These are phyloP conservation scores for Picochlorum sp. DNA, from an alignment of 139 green algal genomes.

Conservation along the genomic window DNA sequence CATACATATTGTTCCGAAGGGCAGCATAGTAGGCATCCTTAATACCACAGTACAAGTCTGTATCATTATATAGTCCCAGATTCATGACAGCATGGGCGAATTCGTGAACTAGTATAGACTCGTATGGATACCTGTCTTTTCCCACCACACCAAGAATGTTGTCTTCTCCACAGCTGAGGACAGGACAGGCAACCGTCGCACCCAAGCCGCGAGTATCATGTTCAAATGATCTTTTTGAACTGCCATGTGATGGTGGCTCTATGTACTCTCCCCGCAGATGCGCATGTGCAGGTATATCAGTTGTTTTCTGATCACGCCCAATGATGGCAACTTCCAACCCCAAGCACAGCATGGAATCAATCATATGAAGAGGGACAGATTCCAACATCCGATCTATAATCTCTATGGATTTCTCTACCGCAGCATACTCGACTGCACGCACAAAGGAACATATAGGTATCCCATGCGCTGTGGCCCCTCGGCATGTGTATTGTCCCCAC, in stretches of 20 bases:
- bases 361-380: too few relatives aligned
- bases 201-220: conserved; percentile 52
- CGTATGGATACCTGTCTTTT: conserved; percentile 39
- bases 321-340: conserved; percentile 62
- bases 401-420: too few relatives aligned
- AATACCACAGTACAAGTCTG: conserved; percentile 11
- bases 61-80: neutral
- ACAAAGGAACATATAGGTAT: too few relatives aligned
- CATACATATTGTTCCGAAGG: conserved; percentile 1
- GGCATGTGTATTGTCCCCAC: too few relatives aligned
- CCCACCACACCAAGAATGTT: conserved; percentile 41
- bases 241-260: too few relatives aligned
- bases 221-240: conserved; percentile 35
- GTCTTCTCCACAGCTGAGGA: conserved; percentile 28
- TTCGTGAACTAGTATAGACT: conserved; percentile 65
- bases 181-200: conserved; percentile 25
- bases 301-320: conserved; percentile 48
- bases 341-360: too few relatives aligned
- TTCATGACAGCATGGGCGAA: conserved; percentile 37
- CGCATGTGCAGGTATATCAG: conserved; percentile 59
- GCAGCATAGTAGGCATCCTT: conserved; percentile 18
- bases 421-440: too few relatives aligned
- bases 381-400: too few relatives aligned
- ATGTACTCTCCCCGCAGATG: conserved; percentile 26
- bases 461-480: too few relatives aligned